Evolutionary conservation across 2,329 filamentous ascomycete species (phyloP).

Genomic region (Colletotrichum acutatum): DNA sequence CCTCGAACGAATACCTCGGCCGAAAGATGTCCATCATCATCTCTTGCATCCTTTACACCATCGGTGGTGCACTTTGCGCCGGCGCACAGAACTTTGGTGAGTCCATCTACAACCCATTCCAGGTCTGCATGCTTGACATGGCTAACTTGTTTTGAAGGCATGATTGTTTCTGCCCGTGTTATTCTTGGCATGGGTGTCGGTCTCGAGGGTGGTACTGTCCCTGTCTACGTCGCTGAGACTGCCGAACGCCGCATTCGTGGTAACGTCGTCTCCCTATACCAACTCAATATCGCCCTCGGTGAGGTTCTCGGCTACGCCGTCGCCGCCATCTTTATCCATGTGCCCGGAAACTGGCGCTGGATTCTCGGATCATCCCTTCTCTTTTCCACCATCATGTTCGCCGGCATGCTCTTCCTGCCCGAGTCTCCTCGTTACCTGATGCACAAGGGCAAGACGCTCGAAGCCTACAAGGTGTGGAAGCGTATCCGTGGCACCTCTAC

Average conservation of each 20-base stretch:
- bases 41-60: slow-evolving; percentile 75
- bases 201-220: slow-evolving; percentile 79
- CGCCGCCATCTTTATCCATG: slow-evolving; percentile 77
- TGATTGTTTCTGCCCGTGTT: slow-evolving; percentile 76
- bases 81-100: slow-evolving; percentile 72
- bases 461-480: slow-evolving; percentile 74
- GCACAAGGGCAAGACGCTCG: slow-evolving; percentile 64
- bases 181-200: slow-evolving; percentile 78
- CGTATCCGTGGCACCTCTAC: slow-evolving; percentile 72
- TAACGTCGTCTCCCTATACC: slow-evolving; percentile 79
- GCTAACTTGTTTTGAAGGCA: slow-evolving; percentile 46
- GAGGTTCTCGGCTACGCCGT: slow-evolving; percentile 80
- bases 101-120: neutral
- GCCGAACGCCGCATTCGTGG: slow-evolving; percentile 75
- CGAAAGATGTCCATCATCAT: slow-evolving; percentile 76
- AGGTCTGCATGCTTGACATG: slow-evolving; percentile 30
- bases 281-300: slow-evolving; percentile 80
- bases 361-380: slow-evolving; percentile 79
- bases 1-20: slow-evolving; percentile 75
- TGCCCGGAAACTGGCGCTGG: slow-evolving; percentile 77
- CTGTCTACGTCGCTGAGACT: slow-evolving; percentile 79
- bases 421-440: slow-evolving; percentile 76
- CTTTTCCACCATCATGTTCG: slow-evolving; percentile 59
- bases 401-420: slow-evolving; percentile 77
- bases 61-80: slow-evolving; percentile 75